Conservation (phyloP, 768 basidiomycete species). For the Suillus spraguei region DNA sequence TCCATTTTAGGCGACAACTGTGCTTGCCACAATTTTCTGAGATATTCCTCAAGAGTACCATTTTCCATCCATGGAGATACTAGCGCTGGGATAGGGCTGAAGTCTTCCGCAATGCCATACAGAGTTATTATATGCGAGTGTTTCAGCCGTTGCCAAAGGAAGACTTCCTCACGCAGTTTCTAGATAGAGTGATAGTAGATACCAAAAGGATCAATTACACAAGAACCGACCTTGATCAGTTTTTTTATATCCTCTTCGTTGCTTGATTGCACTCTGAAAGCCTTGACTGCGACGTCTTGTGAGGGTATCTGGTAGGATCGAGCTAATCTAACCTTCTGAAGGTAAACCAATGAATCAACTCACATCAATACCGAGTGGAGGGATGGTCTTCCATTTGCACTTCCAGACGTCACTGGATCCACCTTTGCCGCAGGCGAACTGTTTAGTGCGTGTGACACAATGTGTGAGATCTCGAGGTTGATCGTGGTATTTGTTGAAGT, state of each 20-base stretch:
- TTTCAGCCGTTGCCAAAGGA: slow-evolving; percentile 21
- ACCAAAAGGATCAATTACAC: not conserved
- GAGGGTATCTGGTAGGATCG: not conserved
- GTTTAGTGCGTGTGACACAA: not conserved
- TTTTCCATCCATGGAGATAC: slow-evolving; percentile 30
- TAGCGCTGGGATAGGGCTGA: slow-evolving; percentile 22
- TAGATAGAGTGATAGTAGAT: slow-evolving; percentile 2
- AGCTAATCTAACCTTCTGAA: not conserved
- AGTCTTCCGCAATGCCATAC: slow-evolving; percentile 18
- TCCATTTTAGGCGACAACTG: slow-evolving; percentile 12
- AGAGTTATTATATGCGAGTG: slow-evolving; percentile 24
- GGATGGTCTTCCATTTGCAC: not conserved
- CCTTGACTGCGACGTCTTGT: not conserved
- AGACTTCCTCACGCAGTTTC: slow-evolving; percentile 23
- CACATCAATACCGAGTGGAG: not conserved
- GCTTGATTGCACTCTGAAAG: not conserved
- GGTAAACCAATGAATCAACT: not conserved
- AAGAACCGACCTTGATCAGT: not conserved
- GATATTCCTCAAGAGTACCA: slow-evolving; percentile 22
- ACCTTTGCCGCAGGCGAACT: not conserved
- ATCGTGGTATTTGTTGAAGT: not conserved
- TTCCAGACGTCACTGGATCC: not conserved
- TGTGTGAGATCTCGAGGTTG: not conserved
- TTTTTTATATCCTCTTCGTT: not conserved
- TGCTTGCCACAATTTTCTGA: not conserved